phyloP scores from a whole-genome alignment of 306 rosid species.

The Mimosa bimucronata region DNA sequence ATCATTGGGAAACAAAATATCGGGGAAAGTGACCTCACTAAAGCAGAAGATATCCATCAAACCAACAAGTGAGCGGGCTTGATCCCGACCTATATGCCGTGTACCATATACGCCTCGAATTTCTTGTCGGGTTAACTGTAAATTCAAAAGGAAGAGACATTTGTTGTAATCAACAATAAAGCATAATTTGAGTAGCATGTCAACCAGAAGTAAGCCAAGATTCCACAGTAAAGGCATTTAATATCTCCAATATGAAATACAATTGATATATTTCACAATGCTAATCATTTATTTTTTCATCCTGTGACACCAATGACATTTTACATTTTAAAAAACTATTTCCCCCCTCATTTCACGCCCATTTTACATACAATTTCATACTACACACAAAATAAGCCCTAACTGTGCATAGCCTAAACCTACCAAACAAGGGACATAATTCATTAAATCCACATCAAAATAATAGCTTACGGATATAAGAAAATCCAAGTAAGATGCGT shows the following conservation, averaged over 20 bases:
- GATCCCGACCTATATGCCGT: slow-evolving; percentile 90
- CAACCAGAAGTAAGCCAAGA: slow-evolving; percentile 1
- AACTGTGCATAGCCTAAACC: slow-evolving; percentile 12
- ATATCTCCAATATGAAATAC: slow-evolving; percentile 7
- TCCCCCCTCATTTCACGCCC: background rate
- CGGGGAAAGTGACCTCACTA: slow-evolving; percentile 74
- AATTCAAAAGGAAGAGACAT: slow-evolving; percentile 21
- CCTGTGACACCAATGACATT: background rate
- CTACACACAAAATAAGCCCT: background rate
- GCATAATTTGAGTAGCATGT: slow-evolving; percentile 18
- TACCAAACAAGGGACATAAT: background rate
- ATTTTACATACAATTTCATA: background rate
- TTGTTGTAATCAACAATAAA: slow-evolving; percentile 23
- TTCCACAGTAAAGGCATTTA: background rate
- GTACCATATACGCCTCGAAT: slow-evolving; percentile 78
- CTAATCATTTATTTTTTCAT: background rate
- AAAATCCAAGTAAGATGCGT: slow-evolving; percentile 1
- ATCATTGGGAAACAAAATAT: slow-evolving; percentile 15
- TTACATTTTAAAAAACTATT: background rate
- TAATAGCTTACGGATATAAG: background rate
- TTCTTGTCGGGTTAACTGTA: slow-evolving; percentile 69
- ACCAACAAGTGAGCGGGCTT: slow-evolving; percentile 83
- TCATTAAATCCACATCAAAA: slow-evolving; percentile 14
- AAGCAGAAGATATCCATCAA: slow-evolving; percentile 98
- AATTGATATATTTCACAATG: background rate